Evolutionary conservation across 495 filamentous ascomycete species (phyloP), one percentile per base, ranked within the genome.

Genomic region (Tuber umbilicatum): DNA sequence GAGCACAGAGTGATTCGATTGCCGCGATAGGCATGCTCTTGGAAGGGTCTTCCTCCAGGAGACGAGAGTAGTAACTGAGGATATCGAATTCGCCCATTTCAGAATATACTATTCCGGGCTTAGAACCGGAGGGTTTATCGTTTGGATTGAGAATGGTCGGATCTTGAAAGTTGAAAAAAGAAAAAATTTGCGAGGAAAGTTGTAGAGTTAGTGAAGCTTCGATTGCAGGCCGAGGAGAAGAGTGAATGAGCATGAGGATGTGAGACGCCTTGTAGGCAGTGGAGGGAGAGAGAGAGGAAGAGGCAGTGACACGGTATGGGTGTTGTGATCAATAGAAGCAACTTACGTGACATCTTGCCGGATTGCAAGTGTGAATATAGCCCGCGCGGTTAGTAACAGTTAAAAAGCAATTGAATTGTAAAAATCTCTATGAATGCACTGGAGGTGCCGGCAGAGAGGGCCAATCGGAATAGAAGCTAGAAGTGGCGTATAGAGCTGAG

Each of bases 11-110:
- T 47, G 95, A 89, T 85, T 97, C 94, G 83, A 99, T 97, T 72
- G 95, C 94, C 2, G 94, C 95, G 70, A 99, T 91, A 70, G 94
- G 93, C 92, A 97, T 97, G 39, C 94, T 97, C 60, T 97, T 88
- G 40, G 95, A 92, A 21, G 90, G 89, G 84, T 97, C 93, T 40
- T 81, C 73, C 9, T 23, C 55, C 41, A 81, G 74, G 0, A 81
- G 80, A 17, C 76, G 77, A 35, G 70, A 75, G 73, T 81, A 81
- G 70, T 81, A 68, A 27, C 79, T 73, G 14, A 79, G 79, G 42
- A 81, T 81, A 41, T 81, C 79, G 68, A 81, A 81, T 72, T 81
- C 79, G 5, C 80, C 79, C 71, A 76, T 81, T 70, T 75, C 72
- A 3, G 72, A 76, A 69, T 81, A 81, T 42, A 81, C 80, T 67